Evolutionary conservation across 139 green algal species (phyloP), one percentile per base, ranked within the genome.

Genomic region (Nannochloris sp.): DNA sequence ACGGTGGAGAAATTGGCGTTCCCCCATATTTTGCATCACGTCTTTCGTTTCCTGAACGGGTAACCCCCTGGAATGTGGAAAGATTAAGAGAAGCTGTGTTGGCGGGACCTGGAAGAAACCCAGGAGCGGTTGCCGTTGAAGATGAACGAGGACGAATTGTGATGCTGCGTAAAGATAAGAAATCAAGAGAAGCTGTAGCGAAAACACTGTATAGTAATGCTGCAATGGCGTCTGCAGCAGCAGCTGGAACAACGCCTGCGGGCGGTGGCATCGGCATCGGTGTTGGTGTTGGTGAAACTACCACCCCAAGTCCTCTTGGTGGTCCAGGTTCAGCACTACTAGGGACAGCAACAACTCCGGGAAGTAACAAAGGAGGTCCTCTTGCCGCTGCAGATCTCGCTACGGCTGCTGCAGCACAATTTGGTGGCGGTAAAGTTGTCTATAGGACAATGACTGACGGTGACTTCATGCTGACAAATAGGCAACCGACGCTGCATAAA

Each of bases 401-500:
- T 35, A 60, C 7, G 38, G 58, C 36, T 36, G 65, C 56, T 54
- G 72, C 59, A n/a, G 61, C 30, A 12, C 48, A n/a, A 29, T 61
- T 51, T 46, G 74, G 71, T 36, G 37, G 55, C 34, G 73, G 70
- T 71, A 86, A 85, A 73, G 77, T 87, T n/a, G 88, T 98, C 47
- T 96, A 96, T 79, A 75, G 94, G 9, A 90, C 96, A 56, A 67
- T 98, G 63, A 54, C 71, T 33, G 89, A 98, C 59, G 92, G 93
- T 25, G 94, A 99, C 67, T 55, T 97, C 4, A 86, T 99, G 85
- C 83, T 99, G 30, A 96, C 95, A 51, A 99, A 99, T 75, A 81
- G 94, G 47, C 94, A 99, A 81, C 94, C 94, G 10, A 99, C 94
- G n/a, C 80, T 99, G 68, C 94, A 99, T 79, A 96, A 96, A 62